These are phyloP conservation scores for Lactifluus hygrophoroides DNA, from an alignment of 768 basidiomycete genomes.

Conservation along the genomic window DNA sequence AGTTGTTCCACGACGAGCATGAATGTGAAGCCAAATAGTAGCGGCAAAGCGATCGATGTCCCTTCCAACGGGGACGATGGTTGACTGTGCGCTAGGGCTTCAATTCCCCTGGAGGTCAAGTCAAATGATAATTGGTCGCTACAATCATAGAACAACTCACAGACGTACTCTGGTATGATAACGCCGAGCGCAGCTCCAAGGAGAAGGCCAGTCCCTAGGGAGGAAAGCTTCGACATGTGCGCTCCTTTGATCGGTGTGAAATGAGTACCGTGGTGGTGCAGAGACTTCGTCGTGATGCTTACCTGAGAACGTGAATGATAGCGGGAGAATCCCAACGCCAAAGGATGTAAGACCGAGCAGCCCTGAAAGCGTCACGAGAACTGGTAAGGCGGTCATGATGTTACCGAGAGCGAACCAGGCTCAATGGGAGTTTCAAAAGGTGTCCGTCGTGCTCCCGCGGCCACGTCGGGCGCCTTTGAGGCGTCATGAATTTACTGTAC, in stretches of 20 bases:
- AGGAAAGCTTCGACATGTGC: slow-evolving; percentile 38
- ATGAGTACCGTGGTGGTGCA: neutral
- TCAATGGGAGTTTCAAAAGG: neutral
- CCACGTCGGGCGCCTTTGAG: neutral
- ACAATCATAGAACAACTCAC: neutral
- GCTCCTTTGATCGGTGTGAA: slow-evolving; percentile 26
- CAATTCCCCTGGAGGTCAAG: slow-evolving; percentile 53
- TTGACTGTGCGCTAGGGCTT: slow-evolving; percentile 36
- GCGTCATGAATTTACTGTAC: neutral
- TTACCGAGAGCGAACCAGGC: too few relatives aligned
- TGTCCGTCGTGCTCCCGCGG: too few relatives aligned
- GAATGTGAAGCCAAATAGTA: slow-evolving; percentile 51
- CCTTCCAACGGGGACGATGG: slow-evolving; percentile 31
- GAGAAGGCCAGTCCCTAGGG: slow-evolving; percentile 73
- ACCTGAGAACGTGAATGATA: slow-evolving; percentile 69
- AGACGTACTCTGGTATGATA: slow-evolving; percentile 85
- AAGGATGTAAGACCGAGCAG: slow-evolving; percentile 58
- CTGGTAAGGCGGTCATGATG: slow-evolving; percentile 30
- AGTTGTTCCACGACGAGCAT: slow-evolving; percentile 67
- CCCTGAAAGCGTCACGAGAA: slow-evolving; percentile 48
- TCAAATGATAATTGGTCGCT: neutral
- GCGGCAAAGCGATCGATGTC: slow-evolving; percentile 52
- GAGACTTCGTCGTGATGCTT: slow-evolving; percentile 23
- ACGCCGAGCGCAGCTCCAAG: slow-evolving; percentile 86
- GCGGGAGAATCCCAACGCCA: slow-evolving; percentile 61